phyloP scores from a whole-genome alignment of 2,329 filamentous ascomycete genomes.

The Biscogniauxia mediterranea region DNA sequence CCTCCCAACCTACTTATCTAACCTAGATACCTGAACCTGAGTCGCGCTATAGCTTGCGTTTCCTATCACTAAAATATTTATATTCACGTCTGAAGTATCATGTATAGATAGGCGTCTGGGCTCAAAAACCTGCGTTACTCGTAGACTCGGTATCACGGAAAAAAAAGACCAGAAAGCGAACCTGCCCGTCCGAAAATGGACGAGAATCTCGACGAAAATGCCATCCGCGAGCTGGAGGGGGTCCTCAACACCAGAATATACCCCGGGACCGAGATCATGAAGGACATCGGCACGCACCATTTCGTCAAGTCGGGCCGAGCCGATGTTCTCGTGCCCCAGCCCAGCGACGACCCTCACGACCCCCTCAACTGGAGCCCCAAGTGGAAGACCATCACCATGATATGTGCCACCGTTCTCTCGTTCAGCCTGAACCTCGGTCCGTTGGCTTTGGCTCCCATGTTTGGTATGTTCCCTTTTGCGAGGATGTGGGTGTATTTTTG shows the following conservation, averaged over 20 bases:
- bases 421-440: constrained; percentile 42
- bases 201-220: constrained; percentile 27
- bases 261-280: constrained; percentile 40
- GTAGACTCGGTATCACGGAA: no score
- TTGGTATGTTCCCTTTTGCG: constrained; percentile 29
- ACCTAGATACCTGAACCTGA: no score
- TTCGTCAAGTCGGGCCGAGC: constrained; percentile 57
- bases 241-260: constrained; percentile 34
- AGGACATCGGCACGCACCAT: constrained; percentile 58
- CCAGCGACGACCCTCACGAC: constrained; percentile 46
- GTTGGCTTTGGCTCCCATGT: constrained; percentile 52
- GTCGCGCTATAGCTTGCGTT: no score
- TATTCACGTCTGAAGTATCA: no score
- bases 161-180: not conserved
- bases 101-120: no score
- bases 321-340: constrained; percentile 46
- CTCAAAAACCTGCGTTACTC: no score
- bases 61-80: no score
- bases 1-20: no score
- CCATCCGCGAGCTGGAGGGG: constrained; percentile 16
- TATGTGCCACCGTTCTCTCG: constrained; percentile 36
- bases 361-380: constrained; percentile 48
- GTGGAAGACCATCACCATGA: constrained; percentile 42
- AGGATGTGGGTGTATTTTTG: not conserved
- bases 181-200: constrained; percentile 5